These are phyloP conservation scores for Aspergillus fructus DNA, from an alignment of 2,329 filamentous ascomycete genomes.

Conservation along the genomic window DNA sequence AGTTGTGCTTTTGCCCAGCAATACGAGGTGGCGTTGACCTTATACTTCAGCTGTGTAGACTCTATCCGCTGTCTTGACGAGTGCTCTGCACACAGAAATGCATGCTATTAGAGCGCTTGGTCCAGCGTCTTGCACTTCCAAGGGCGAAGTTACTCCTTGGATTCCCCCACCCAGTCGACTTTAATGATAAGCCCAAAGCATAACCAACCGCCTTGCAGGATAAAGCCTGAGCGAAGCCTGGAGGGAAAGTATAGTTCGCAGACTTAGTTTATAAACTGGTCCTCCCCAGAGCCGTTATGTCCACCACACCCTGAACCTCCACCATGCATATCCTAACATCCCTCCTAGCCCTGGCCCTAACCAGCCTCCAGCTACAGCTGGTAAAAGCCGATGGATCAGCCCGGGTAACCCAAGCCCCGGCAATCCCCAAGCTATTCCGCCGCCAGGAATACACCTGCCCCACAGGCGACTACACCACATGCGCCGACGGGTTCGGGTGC, in stretches of 20 bases:
- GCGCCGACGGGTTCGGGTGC: constrained; percentile 2
- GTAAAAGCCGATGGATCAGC: background rate
- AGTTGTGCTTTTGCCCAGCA: too few species aligned
- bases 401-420: constrained; percentile 1
- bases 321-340: background rate
- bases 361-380: background rate
- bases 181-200: background rate
- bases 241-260: background rate
- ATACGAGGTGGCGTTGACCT: too few species aligned
- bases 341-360: background rate
- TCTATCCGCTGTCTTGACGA: too few species aligned
- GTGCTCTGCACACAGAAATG: too few species aligned
- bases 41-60: too few species aligned
- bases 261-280: background rate
- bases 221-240: background rate
- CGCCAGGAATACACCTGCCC: constrained; percentile 2
- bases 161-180: background rate
- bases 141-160: background rate
- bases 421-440: background rate
- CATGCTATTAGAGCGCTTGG: background rate
- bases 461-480: background rate
- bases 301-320: too few species aligned
- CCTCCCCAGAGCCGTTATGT: background rate
- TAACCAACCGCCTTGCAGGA: background rate
- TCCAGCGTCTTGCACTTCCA: background rate